These are phyloP conservation scores for Dryas integrifolia DNA, from an alignment of 331 rosid species.

Conservation along the genomic window DNA sequence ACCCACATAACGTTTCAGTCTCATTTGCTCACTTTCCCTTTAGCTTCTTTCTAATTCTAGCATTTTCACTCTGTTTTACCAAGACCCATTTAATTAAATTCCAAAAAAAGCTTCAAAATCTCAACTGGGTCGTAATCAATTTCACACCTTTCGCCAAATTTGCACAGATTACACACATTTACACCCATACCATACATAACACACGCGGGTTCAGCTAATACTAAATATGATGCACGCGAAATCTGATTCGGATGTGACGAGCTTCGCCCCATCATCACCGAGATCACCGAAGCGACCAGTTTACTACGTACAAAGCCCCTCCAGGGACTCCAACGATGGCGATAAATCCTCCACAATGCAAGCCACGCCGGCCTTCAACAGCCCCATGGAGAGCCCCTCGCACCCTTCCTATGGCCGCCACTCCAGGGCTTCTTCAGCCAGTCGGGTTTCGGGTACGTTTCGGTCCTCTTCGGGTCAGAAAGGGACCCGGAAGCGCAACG, in stretches of 20 bases:
- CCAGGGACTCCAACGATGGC: slow-evolving; percentile 77
- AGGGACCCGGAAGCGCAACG: slow-evolving; percentile 33
- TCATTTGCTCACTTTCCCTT: not conserved
- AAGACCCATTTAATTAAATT: not conserved
- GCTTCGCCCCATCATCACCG: slow-evolving; percentile 58
- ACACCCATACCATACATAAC: not conserved
- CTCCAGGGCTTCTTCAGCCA: slow-evolving; percentile 66
- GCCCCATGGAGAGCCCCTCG: slow-evolving; percentile 68
- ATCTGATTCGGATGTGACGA: slow-evolving; percentile 74
- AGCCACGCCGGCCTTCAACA: slow-evolving; percentile 48
- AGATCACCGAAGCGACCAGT: slow-evolving; percentile 61
- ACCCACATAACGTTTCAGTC: not conserved
- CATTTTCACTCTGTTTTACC: not conserved
- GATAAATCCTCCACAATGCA: slow-evolving; percentile 57
- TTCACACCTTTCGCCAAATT: not conserved
- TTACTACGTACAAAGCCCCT: slow-evolving; percentile 78
- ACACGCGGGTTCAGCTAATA: not conserved
- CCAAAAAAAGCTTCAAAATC: not conserved
- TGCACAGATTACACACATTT: not conserved
- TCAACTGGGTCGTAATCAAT: not conserved
- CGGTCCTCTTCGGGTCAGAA: slow-evolving; percentile 39
- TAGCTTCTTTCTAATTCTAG: not conserved
- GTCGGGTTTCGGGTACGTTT: slow-evolving; percentile 64
- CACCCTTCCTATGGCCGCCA: slow-evolving; percentile 69
- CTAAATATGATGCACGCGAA: slow-evolving; percentile 53